A percentile compares a stretch with the other conserved stretches of the same genome.
Conservation (phyloP, 441 rosid genomes). For the Metrosideros polymorpha region DNA sequence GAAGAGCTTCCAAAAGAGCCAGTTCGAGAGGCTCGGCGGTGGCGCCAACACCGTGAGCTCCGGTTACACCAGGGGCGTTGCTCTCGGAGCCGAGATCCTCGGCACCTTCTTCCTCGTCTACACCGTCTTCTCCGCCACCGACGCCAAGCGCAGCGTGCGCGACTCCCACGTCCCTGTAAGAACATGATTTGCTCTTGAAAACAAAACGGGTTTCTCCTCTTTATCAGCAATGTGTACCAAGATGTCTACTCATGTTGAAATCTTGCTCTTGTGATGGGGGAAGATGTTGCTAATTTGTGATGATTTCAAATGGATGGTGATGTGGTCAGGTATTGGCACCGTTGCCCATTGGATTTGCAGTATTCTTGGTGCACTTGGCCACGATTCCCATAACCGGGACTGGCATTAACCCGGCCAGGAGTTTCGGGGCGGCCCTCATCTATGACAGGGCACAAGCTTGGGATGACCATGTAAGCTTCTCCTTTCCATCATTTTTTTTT, state of each 20-base stretch:
- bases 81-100: slow-evolving; percentile 43
- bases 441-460: slow-evolving; percentile 17
- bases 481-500: not conserved
- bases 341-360: slow-evolving; percentile 21
- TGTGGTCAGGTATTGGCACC: slow-evolving; percentile 21
- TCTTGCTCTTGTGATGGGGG: not conserved
- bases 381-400: slow-evolving; percentile 22
- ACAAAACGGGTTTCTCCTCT: not conserved
- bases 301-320: not conserved
- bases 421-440: slow-evolving; percentile 17
- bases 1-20: slow-evolving; percentile 28
- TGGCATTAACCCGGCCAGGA: slow-evolving; percentile 22
- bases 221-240: not conserved
- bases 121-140: slow-evolving; percentile 52
- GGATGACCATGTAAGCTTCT: slow-evolving; percentile 15
- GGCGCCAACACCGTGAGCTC: slow-evolving; percentile 32
- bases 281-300: no score
- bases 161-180: slow-evolving; percentile 53
- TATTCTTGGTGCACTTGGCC: slow-evolving; percentile 23
- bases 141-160: slow-evolving; percentile 44
- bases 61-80: slow-evolving; percentile 30
- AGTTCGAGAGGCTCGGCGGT: slow-evolving; percentile 24
- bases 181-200: not conserved
- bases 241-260: not conserved
- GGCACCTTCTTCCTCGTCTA: slow-evolving; percentile 49